These are phyloP conservation scores for Solanum ossicruentum DNA, from an alignment of 257 asterid species.

Conservation along the genomic window DNA sequence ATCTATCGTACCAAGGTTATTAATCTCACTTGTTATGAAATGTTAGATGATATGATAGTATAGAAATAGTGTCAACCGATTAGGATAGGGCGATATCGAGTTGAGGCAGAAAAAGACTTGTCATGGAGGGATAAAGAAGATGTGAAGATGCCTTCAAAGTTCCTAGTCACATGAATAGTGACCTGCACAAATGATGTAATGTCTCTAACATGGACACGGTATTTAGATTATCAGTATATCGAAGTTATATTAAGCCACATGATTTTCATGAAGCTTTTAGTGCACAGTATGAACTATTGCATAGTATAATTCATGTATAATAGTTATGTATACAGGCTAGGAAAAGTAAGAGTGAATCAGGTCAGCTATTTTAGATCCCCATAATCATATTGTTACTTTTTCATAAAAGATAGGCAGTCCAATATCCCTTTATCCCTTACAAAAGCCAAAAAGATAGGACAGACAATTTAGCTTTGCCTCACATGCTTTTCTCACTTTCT, in stretches of 20 bases:
- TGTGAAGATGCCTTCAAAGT: too few species aligned
- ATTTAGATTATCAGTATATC: neutral
- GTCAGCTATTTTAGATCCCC: neutral
- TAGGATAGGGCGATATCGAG: neutral
- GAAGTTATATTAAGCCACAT: neutral
- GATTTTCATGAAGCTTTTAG: neutral
- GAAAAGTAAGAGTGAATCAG: neutral
- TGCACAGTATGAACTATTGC: neutral
- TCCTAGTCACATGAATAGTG: neutral
- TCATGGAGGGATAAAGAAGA: neutral
- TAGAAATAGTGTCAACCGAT: neutral
- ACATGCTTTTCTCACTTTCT: constrained; percentile 67
- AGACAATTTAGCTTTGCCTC: constrained; percentile 83
- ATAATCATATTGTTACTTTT: neutral
- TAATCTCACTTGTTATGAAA: neutral
- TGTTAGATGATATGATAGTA: neutral
- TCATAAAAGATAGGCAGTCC: constrained; percentile 44
- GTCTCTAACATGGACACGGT: neutral
- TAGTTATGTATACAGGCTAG: neutral
- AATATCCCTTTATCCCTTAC: constrained; percentile 46
- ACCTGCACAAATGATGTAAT: neutral
- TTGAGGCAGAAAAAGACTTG: neutral
- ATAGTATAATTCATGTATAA: neutral
- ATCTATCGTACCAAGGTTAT: neutral
- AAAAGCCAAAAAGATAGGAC: constrained; percentile 12